Conservation (phyloP, 2,329 filamentous ascomycete species). For the Aureobasidium sp. region DNA sequence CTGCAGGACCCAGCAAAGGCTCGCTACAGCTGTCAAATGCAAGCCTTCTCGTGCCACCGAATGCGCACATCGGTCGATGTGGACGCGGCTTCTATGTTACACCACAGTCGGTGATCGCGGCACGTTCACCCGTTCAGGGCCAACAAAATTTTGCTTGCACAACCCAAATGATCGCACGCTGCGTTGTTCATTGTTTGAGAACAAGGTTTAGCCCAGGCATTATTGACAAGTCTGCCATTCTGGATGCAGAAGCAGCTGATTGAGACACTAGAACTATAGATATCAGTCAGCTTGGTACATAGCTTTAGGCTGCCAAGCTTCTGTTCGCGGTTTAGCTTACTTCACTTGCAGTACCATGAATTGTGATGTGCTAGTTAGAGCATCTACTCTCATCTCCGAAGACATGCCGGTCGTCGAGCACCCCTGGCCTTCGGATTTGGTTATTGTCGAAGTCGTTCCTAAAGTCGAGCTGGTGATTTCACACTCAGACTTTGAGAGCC, state of each 20-base stretch:
- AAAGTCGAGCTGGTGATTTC: background rate
- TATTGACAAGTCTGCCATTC: background rate
- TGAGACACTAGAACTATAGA: background rate
- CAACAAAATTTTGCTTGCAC: background rate
- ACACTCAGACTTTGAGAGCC: background rate
- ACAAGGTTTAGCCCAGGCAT: background rate
- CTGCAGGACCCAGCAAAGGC: conserved; percentile 7
- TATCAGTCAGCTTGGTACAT: background rate
- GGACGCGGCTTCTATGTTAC: background rate
- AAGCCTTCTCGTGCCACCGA: conserved; percentile 3
- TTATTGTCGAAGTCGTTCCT: background rate
- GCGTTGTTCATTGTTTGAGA: background rate
- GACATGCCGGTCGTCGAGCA: background rate
- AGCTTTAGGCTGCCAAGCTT: background rate
- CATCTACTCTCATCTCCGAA: background rate
- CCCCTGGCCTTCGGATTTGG: background rate
- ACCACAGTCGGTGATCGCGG: background rate
- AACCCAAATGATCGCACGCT: background rate
- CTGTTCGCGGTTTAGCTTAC: background rate
- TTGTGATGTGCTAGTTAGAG: background rate
- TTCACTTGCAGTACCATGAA: background rate
- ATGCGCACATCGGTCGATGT: conserved; percentile 4
- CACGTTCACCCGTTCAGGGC: conserved; percentile 2
- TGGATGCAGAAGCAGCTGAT: background rate
- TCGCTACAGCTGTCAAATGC: conserved; percentile 14